Conservation (phyloP, 345 rosid species). For the Gossypium arboreum region DNA sequence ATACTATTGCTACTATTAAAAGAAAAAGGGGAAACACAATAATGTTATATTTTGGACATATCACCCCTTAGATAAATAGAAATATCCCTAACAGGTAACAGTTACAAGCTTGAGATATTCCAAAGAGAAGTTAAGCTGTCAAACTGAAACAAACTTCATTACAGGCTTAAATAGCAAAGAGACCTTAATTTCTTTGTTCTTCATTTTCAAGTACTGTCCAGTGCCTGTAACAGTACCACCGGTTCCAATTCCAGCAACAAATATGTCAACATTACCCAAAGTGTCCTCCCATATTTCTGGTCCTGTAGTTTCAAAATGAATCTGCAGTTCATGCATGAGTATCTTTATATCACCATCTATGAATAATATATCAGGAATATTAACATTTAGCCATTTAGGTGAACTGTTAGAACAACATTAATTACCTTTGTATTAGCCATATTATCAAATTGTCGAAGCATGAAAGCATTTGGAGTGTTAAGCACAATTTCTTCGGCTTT, state of each 20-base stretch:
- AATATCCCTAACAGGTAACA: background rate
- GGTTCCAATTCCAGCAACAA: conserved; percentile 88
- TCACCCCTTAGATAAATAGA: background rate
- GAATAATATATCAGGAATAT: background rate
- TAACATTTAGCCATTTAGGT: background rate
- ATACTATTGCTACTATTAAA: background rate
- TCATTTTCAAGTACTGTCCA: conserved; percentile 75
- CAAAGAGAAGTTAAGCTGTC: background rate
- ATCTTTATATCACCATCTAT: background rate
- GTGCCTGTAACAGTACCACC: conserved; percentile 91
- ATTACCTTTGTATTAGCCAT: conserved; percentile 63
- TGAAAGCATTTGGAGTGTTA: conserved; percentile 60
- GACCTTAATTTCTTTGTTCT: conserved; percentile 70
- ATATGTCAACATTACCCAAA: conserved; percentile 58
- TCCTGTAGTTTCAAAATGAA: conserved; percentile 89
- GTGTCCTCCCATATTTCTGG: conserved; percentile 98
- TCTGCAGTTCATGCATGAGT: conserved; percentile 39
- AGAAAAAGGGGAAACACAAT: background rate
- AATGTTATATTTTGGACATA: background rate
- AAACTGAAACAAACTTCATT: conserved; percentile 6
- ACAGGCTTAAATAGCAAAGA: conserved; percentile 4
- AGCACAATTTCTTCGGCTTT: conserved; percentile 80
- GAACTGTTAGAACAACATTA: background rate
- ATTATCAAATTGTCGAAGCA: conserved; percentile 86
- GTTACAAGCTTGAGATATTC: background rate